phyloP scores from a whole-genome alignment of 805 yeast species.

The Ogataea naganishii region DNA sequence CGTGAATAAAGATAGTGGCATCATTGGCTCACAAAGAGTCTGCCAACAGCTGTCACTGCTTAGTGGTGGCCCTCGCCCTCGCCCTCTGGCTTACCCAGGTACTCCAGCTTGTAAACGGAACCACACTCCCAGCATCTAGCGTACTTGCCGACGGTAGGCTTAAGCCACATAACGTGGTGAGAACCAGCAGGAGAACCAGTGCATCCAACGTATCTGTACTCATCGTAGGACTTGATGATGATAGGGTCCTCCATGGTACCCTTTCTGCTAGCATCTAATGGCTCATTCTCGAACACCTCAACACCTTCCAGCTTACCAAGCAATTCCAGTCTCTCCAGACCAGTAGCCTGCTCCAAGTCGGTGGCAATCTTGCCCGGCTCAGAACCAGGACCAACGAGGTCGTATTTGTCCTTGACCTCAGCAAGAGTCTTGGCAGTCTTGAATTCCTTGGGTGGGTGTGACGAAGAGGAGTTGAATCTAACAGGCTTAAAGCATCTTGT shows the following conservation, averaged over 20 bases:
- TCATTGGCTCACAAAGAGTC: no score
- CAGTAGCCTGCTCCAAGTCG: slow-evolving; percentile 94
- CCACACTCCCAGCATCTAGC: slow-evolving; percentile 99
- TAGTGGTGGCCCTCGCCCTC: slow-evolving; percentile 52
- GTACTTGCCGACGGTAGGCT: slow-evolving; percentile 71
- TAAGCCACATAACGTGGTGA: slow-evolving; percentile 88
- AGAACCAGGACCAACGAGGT: slow-evolving; percentile 90
- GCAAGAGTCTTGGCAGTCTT: slow-evolving; percentile 61
- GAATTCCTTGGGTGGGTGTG: slow-evolving; percentile 27
- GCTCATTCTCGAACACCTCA: slow-evolving; percentile 84
- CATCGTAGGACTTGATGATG: slow-evolving; percentile 82
- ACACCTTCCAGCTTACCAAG: slow-evolving; percentile 94
- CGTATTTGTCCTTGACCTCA: slow-evolving; percentile 71
- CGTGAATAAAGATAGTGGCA: no score
- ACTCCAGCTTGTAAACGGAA: slow-evolving; percentile 82
- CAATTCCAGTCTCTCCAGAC: slow-evolving; percentile 93
- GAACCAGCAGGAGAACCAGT: slow-evolving; percentile 93
- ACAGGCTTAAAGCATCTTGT: slow-evolving; percentile 24
- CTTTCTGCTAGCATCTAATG: slow-evolving; percentile 77
- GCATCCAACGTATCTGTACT: slow-evolving; percentile 94
- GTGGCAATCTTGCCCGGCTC: slow-evolving; percentile 77
- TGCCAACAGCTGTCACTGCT: no score
- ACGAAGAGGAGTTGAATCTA: slow-evolving; percentile 10
- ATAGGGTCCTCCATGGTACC: slow-evolving; percentile 91
- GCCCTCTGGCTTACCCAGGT: slow-evolving; percentile 80